Evolutionary conservation across 352 stramenopile species (phyloP).

Genomic region (Phytophthora sp.): DNA sequence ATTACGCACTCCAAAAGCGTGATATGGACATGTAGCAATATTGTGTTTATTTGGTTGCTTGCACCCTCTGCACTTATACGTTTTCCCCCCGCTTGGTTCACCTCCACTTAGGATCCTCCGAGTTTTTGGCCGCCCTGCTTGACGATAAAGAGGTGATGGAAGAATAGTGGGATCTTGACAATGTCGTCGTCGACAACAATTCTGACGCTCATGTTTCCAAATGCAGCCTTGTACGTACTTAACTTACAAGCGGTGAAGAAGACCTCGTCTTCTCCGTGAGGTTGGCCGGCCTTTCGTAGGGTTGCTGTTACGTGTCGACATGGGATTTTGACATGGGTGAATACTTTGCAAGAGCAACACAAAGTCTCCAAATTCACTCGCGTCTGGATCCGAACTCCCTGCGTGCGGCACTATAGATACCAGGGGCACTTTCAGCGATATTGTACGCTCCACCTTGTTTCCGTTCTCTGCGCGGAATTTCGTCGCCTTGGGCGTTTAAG

Average conservation of each 20-base stretch:
- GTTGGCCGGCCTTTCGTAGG: not conserved
- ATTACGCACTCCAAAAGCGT: too few relatives aligned
- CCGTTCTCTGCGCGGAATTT: too few relatives aligned
- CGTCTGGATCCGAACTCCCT: not conserved
- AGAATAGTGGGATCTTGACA: not conserved
- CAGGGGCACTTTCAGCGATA: too few relatives aligned
- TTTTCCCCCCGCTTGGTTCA: not conserved
- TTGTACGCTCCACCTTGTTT: too few relatives aligned
- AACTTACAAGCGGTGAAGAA: not conserved
- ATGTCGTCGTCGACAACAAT: not conserved
- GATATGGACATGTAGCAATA: not conserved
- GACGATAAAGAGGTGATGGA: not conserved
- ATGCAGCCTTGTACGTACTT: not conserved
- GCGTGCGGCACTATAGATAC: not conserved
- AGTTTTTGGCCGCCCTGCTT: not conserved
- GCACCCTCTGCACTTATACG: not conserved
- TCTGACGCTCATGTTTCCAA: not conserved
- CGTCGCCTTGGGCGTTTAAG: too few relatives aligned
- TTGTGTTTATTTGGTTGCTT: not conserved
- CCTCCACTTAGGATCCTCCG: not conserved
- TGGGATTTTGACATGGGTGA: not conserved
- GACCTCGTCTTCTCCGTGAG: not conserved
- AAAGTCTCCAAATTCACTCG: not conserved
- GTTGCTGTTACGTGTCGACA: too few relatives aligned
- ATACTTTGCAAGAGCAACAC: not conserved